A percentile compares a stretch with the other conserved stretches of the same genome.
Evolutionary conservation across 1,284 basidiomycete genomes (phyloP).

Genomic region (Vanrija humicola): DNA sequence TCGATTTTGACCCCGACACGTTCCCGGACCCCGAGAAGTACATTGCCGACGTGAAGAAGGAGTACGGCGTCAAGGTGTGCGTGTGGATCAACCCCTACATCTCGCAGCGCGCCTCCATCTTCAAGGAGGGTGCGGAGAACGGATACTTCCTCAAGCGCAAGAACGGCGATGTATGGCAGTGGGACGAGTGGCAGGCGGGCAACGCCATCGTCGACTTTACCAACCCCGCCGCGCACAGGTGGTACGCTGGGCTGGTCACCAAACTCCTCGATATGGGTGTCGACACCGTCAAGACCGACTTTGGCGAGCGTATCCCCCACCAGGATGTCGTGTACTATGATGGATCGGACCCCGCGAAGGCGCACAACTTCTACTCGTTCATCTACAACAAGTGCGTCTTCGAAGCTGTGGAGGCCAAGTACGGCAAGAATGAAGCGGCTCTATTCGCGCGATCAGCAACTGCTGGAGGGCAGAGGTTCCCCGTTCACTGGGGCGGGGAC

Average conservation of each 20-base stretch:
- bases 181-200: slow-evolving; percentile 24
- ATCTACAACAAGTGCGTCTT: slow-evolving; percentile 69
- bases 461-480: slow-evolving; percentile 63
- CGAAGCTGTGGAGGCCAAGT: slow-evolving; percentile 57
- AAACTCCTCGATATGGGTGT: slow-evolving; percentile 66
- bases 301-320: slow-evolving; percentile 63
- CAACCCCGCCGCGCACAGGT: slow-evolving; percentile 64
- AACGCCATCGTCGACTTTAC: slow-evolving; percentile 65
- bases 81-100: slow-evolving; percentile 57
- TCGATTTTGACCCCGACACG: slow-evolving; percentile 68
- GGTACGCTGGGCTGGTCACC: slow-evolving; percentile 61
- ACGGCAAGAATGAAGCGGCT: slow-evolving; percentile 63
- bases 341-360: slow-evolving; percentile 58
- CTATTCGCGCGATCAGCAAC: slow-evolving; percentile 65
- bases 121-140: slow-evolving; percentile 62
- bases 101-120: slow-evolving; percentile 63
- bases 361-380: slow-evolving; percentile 56
- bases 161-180: slow-evolving; percentile 70
- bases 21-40: slow-evolving; percentile 69
- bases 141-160: slow-evolving; percentile 67
- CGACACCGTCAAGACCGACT: slow-evolving; percentile 62
- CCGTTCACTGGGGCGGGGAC: slow-evolving; percentile 63
- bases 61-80: slow-evolving; percentile 66
- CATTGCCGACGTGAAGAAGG: slow-evolving; percentile 62
- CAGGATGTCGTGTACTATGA: slow-evolving; percentile 61